A percentile compares a stretch with the other conserved stretches of the same genome.
Evolutionary conservation across 2,329 filamentous ascomycete genomes (phyloP).

Genomic region (Myriosclerotinia curreyana): DNA sequence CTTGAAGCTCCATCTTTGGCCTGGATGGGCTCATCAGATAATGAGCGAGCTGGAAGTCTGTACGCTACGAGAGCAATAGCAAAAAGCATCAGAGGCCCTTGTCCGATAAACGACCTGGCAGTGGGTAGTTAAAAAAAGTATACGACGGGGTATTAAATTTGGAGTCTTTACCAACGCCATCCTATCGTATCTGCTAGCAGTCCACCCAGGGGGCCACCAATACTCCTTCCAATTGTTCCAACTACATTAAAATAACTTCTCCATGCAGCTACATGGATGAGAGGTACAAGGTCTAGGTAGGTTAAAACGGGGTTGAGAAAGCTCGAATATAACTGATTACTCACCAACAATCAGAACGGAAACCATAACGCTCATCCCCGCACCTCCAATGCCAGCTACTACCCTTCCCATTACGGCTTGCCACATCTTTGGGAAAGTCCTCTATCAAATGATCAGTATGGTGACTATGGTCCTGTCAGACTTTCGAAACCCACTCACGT

Average conservation of each 20-base stretch:
- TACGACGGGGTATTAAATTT: not conserved
- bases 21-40: constrained; percentile 53
- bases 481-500: not conserved
- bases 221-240: constrained; percentile 64
- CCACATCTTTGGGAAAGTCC: constrained; percentile 63
- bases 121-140: not conserved
- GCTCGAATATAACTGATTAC: not conserved
- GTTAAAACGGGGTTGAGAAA: not conserved
- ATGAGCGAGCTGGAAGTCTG: constrained; percentile 44
- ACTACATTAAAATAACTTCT: constrained; percentile 72
- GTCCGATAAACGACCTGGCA: constrained; percentile 64
- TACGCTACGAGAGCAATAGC: constrained; percentile 63
- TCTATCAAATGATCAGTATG: constrained; percentile 43
- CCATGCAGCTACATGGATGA: constrained; percentile 53
- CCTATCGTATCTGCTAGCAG: constrained; percentile 69
- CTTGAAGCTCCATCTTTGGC: constrained; percentile 63
- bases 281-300: constrained; percentile 35
- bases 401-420: constrained; percentile 63
- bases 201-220: constrained; percentile 69
- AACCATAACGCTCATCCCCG: constrained; percentile 54
- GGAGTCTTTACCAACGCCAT: constrained; percentile 62
- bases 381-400: constrained; percentile 58
- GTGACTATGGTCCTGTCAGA: not conserved
- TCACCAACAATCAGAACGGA: constrained; percentile 20
- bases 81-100: constrained; percentile 64